Evolutionary conservation across 306 rosid species (phyloP), one percentile per base, ranked within the genome.

Genomic region (Neltuma alba): DNA sequence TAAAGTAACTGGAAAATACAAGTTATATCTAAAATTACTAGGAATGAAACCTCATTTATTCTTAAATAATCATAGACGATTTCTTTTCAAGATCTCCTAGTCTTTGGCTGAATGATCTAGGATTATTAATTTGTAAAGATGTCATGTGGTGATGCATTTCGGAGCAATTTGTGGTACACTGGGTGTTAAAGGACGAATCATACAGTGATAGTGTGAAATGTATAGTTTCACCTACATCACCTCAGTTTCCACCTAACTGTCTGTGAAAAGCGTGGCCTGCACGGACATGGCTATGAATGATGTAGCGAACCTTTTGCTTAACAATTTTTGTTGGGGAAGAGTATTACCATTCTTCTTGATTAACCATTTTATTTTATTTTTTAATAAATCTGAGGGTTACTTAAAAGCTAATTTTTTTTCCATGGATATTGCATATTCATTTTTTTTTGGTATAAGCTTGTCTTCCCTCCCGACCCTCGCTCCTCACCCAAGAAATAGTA

Each of bases 191-290:
- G 27, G 14, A 50, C 30, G 44, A 63, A 63, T 50, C 21, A 63
- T 37, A 66, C 25, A n/a, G 68, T 60, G 72, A 61, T 66, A 44
- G 23, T 23, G 66, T 66, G 50, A 74, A 72, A 45, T 45, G n/a
- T 1, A 45, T 45, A 45, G n/a, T 45, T 45, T 15, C n/a, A 14
- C 20, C 6, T 3, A 3, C 61, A 21, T 5, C 31, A 18, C 20
- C 58, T 50, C 61, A 21, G 14, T 54, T 21, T 54, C 8, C 30
- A 54, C 28, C 61, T 63, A 37, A 16, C 36, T 54, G 34, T 62
- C 37, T 54, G 42, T 70, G 30, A 55, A 75, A n/a, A 64, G 40
- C 13, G 37, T 50, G 18, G 36, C 52, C 15, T 34, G 44, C 44
- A 16, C 34, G 27, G 44, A 34, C 68, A 15, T 66, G 60, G 55